Base-by-base conservation (phyloP, 306 rosid species). In the Trichosanthes cucumerina region DNA sequence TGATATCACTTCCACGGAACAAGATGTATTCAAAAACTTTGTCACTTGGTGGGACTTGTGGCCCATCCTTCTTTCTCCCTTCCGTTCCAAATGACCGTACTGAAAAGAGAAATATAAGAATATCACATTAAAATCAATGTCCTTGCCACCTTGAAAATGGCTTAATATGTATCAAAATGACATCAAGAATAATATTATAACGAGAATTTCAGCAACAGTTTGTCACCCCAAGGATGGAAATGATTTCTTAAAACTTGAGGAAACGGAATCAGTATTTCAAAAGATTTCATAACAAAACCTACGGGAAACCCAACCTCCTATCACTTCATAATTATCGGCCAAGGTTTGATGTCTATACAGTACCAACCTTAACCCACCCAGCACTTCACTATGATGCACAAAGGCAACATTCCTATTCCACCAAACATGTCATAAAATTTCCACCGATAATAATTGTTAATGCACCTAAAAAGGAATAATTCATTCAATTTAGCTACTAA, bases 81-180 rank as follows among this genome's bases (percentile, higher is more conserved):
- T 95, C 98, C 9, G 98, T 92, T 79, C 98, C 98, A 77, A 92
- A 95, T 53, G 98, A 95, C 18, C 96, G 89, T 50, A 95, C 98
- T 94, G 90, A 85, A 84, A 77, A 66, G 79, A n/a, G 69, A 84
- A 85, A 79, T 26, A 5, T 47, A 41, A 73, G 13, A 13, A 54
- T 50, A 79, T 66, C 64, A 76, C 69, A 85, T 41, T 36, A 81
- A 34, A 54, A 50, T 38, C 50, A 70, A 66, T 38, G 24, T 36
- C 23, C 5, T 53, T 14, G 43, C 23, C 19, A 46, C 7, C 54
- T n/a, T 59, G 41, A 59, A 15, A 57, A 76, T 76, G 53, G 33
- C 21, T 36, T 39, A 57, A 76, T 24, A 13, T 13, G 13, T 56
- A 43, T 44, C 36, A 5, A 11, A 6, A 23, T 43, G 19, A 21